phyloP scores from a whole-genome alignment of 495 filamentous ascomycete genomes.

The Amphirosellinia nigrospora region DNA sequence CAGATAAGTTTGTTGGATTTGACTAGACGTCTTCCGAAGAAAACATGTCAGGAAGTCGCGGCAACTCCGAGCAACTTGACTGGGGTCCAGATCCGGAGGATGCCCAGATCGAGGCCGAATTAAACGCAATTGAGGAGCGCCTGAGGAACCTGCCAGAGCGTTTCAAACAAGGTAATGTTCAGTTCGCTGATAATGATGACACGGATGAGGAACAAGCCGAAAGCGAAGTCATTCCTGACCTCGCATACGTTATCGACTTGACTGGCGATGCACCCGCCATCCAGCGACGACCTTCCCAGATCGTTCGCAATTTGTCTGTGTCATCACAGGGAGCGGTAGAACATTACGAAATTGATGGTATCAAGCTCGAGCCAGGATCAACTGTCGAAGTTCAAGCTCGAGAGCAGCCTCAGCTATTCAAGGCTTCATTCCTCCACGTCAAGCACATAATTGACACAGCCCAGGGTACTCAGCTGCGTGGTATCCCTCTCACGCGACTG shows the following conservation, averaged over 20 bases:
- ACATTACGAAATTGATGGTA: constrained; percentile 28
- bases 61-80: not conserved
- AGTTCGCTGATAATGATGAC: not conserved
- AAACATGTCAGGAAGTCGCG: not conserved
- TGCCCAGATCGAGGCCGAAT: not conserved
- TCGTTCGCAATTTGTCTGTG: constrained; percentile 25
- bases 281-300: not conserved
- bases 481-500: constrained; percentile 46
- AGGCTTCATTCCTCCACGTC: constrained; percentile 51
- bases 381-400: constrained; percentile 44
- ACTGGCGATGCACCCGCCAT: constrained; percentile 21
- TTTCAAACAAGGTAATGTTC: not conserved
- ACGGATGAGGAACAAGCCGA: constrained; percentile 2
- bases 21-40: not conserved
- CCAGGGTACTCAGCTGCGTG: constrained; percentile 45
- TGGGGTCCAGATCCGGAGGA: constrained; percentile 3
- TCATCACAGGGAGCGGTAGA: constrained; percentile 20
- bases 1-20: not conserved
- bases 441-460: constrained; percentile 42
- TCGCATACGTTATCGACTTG: constrained; percentile 36
- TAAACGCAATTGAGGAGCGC: constrained; percentile 5
- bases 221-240: constrained; percentile 12
- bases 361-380: constrained; percentile 33
- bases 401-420: constrained; percentile 24
- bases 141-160: constrained; percentile 14